Evolutionary conservation across 129 eudicot species (phyloP), one percentile per base, ranked within the genome.

Genomic region (Arctium lappa): DNA sequence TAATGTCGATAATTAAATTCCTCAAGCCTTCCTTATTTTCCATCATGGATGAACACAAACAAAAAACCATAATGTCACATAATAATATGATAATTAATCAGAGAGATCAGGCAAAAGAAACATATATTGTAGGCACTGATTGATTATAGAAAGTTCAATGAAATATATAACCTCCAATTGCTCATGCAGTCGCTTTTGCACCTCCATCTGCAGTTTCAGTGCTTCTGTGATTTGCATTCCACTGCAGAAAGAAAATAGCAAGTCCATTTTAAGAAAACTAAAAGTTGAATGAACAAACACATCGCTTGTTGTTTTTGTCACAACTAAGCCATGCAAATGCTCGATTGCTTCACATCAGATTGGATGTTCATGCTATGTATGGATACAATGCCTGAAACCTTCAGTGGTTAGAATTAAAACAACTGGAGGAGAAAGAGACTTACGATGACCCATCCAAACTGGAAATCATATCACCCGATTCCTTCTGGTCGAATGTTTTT

Each of bases 171-270:
- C 97, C 95, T 93, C 97, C 81, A 93, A 81, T 75, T 93, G 97
- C 76, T 93, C 97, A 83, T 91, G 97, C 22, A 93, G 90, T 69
- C 97, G 88, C 88, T 93, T 93, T 80, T 93, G 97, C 75, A 93
- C 97, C 89, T 93, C 97, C 97, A 93, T 93, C 84, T 93, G 97
- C 87, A 93, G 90, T 86, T 91, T 93, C 30, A 93, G 92, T 71
- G 95, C 95, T 89, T 91, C 97, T 73, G 90, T 93, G 12, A 93
- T 92, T 79, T 92, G 94, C 91, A 90, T 86, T 40, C 97, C 97
- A 44, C 95, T 89, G 86, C 73, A 72, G 60, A 72, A 15, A 50
- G 62, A 53, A 50, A 65, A 82, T 13, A 71, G 32, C 71, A 68
- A 60, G 70, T 29, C 50, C 69, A 79, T 69, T 66, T 60, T 16